Percentiles rank a stretch among this genome's conserved stretches.
Evolutionary conservation across 1,139 yeast genomes (phyloP).

Genomic region (Keqinozyma sinolaborantium): DNA sequence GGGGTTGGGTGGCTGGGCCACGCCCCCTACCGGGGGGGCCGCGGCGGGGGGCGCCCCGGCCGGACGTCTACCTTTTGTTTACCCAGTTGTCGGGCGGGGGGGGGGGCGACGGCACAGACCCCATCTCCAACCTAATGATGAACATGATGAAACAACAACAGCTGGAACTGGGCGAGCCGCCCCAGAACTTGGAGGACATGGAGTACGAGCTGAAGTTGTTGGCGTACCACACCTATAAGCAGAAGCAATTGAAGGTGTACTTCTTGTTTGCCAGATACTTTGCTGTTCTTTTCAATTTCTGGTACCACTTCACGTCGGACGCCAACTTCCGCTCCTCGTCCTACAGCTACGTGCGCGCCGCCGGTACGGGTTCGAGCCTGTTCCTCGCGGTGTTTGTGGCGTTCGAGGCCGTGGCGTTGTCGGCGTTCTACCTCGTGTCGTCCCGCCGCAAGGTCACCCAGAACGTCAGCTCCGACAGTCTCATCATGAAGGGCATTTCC

Average conservation of each 20-base stretch:
- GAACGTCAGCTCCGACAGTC: slow-evolving; percentile 21
- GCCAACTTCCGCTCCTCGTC: slow-evolving; percentile 29
- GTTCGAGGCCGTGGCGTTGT: slow-evolving; percentile 30
- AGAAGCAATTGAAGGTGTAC: slow-evolving; percentile 27
- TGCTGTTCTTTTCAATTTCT: slow-evolving; percentile 26
- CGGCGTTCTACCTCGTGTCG: slow-evolving; percentile 30
- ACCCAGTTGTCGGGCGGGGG: slow-evolving; percentile 24
- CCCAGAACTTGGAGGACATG: slow-evolving; percentile 16
- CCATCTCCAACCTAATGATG: slow-evolving; percentile 33
- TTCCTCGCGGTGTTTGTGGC: slow-evolving; percentile 32
- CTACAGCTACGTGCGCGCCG: slow-evolving; percentile 19
- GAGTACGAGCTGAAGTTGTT: slow-evolving; percentile 29
- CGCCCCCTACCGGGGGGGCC: too few relatives aligned
- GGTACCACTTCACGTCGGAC: slow-evolving; percentile 27
- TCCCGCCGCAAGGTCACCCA: slow-evolving; percentile 22
- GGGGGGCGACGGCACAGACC: slow-evolving; percentile 15
- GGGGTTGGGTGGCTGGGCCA: too few relatives aligned
- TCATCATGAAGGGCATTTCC: slow-evolving; percentile 26
- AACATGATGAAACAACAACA: slow-evolving; percentile 15
- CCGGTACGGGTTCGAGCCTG: slow-evolving; percentile 11
- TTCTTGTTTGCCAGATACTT: slow-evolving; percentile 30
- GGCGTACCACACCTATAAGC: slow-evolving; percentile 30
- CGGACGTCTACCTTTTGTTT: too few relatives aligned
- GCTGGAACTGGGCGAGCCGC: slow-evolving; percentile 7
- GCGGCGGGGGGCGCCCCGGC: too few relatives aligned